These are phyloP conservation scores for Penicillium herquei DNA, from an alignment of 495 filamentous ascomycete genomes.

Conservation along the genomic window DNA sequence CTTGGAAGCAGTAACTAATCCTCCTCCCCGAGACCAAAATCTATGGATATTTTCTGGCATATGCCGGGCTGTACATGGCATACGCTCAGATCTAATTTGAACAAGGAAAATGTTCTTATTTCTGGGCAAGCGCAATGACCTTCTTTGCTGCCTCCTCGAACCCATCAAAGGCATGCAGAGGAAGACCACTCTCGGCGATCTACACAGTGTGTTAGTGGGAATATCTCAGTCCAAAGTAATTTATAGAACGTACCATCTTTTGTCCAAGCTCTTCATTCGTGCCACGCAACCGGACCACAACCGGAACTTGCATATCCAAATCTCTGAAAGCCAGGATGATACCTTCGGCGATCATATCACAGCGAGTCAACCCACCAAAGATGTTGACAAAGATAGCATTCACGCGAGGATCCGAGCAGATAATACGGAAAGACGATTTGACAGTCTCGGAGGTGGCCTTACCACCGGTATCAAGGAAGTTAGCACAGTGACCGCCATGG, in stretches of 20 bases:
- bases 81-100: too few relatives aligned
- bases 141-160: constrained; percentile 78
- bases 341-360: constrained; percentile 87
- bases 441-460: constrained; percentile 88
- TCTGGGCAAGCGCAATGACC: constrained; percentile 62
- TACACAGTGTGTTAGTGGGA: constrained; percentile 14
- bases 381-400: constrained; percentile 83
- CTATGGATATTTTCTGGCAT: not conserved
- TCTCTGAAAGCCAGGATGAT: constrained; percentile 77
- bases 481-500: constrained; percentile 64
- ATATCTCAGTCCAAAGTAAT: too few relatives aligned
- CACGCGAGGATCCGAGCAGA: constrained; percentile 69
- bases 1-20: not conserved
- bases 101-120: too few relatives aligned
- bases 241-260: constrained; percentile 54
- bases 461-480: constrained; percentile 88
- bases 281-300: constrained; percentile 81
- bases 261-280: constrained; percentile 78
- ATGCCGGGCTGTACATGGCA: not conserved
- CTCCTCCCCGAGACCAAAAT: not conserved
- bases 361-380: constrained; percentile 80
- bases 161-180: constrained; percentile 73
- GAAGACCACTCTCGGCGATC: constrained; percentile 72
- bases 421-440: constrained; percentile 68
- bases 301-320: constrained; percentile 65